These are phyloP conservation scores for bread wheat (Triticum aestivum) DNA, from an alignment of 176 grass and related monocot genomes.

Conservation along the genomic window DNA sequence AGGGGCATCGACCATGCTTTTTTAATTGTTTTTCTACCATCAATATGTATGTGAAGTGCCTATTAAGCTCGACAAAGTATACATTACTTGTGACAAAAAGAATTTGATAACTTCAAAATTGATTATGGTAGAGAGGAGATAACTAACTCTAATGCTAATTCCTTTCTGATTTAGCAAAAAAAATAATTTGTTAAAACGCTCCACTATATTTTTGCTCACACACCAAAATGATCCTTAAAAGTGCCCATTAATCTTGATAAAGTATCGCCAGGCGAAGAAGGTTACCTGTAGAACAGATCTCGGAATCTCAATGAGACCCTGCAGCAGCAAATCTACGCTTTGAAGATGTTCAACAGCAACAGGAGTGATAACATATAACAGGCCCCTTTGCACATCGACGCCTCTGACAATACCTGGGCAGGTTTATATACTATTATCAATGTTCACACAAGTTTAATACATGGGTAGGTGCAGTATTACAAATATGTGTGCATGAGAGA, in stretches of 20 bases:
- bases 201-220: neutral
- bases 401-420: constrained; percentile 82
- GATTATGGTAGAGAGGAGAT: neutral
- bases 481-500: neutral
- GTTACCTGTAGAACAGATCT: constrained; percentile 67
- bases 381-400: constrained; percentile 56
- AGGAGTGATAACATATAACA: constrained; percentile 81
- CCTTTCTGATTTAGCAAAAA: neutral
- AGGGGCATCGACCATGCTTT: neutral
- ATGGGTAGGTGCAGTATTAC: neutral
- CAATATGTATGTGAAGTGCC: neutral
- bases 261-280: neutral
- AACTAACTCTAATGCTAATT: neutral
- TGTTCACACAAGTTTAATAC: neutral
- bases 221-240: neutral
- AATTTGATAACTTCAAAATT: neutral
- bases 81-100: no score
- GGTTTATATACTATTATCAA: neutral
- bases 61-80: no score
- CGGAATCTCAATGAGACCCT: constrained; percentile 89
- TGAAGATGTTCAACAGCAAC: constrained; percentile 57
- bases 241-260: neutral
- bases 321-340: constrained; percentile 77
- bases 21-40: neutral
- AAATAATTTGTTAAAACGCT: neutral